phyloP scores from a whole-genome alignment of 2,329 filamentous ascomycete genomes.

The Phaeophleospora eucalypticola region DNA sequence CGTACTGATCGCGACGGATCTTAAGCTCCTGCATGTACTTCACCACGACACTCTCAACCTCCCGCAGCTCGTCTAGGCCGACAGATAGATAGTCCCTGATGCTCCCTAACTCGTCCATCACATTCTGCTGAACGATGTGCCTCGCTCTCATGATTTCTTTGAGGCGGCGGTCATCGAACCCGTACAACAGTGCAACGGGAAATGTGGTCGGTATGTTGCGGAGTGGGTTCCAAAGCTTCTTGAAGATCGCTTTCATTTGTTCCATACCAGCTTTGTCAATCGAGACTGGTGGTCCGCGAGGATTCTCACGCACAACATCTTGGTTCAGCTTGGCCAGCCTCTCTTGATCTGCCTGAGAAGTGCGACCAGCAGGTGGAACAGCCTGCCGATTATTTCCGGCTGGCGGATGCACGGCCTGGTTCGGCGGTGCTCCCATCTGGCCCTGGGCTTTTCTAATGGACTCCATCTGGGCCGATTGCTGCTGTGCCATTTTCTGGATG shows the following conservation, averaged over 20 bases:
- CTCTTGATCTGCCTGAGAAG: slow-evolving; percentile 2
- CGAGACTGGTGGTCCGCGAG: slow-evolving; percentile 27
- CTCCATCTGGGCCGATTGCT: slow-evolving; percentile 20
- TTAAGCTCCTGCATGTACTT: slow-evolving; percentile 28
- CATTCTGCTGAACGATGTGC: slow-evolving; percentile 27
- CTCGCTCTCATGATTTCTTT: slow-evolving; percentile 25
- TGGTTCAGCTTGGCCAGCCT: slow-evolving; percentile 14
- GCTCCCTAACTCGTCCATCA: slow-evolving; percentile 20
- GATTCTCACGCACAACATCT: slow-evolving; percentile 20
- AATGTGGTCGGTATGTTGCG: slow-evolving; percentile 24
- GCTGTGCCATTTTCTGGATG: slow-evolving; percentile 17
- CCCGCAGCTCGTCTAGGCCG: slow-evolving; percentile 21
- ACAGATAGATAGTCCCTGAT: slow-evolving; percentile 30
- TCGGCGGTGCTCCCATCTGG: slow-evolving; percentile 6
- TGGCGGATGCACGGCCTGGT: slow-evolving; percentile 6
- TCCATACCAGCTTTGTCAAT: slow-evolving; percentile 19
- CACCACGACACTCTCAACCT: slow-evolving; percentile 21
- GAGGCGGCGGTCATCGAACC: slow-evolving; percentile 23
- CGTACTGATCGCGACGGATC: slow-evolving; percentile 19
- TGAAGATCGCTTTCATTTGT: slow-evolving; percentile 21
- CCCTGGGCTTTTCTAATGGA: slow-evolving; percentile 27
- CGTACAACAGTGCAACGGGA: slow-evolving; percentile 16
- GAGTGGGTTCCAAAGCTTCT: slow-evolving; percentile 24
- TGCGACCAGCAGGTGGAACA: neutral
- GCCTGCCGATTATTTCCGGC: slow-evolving; percentile 1